These are phyloP conservation scores for Vitis cinerea DNA, from an alignment of 164 flowering plant genomes.

Conservation along the genomic window DNA sequence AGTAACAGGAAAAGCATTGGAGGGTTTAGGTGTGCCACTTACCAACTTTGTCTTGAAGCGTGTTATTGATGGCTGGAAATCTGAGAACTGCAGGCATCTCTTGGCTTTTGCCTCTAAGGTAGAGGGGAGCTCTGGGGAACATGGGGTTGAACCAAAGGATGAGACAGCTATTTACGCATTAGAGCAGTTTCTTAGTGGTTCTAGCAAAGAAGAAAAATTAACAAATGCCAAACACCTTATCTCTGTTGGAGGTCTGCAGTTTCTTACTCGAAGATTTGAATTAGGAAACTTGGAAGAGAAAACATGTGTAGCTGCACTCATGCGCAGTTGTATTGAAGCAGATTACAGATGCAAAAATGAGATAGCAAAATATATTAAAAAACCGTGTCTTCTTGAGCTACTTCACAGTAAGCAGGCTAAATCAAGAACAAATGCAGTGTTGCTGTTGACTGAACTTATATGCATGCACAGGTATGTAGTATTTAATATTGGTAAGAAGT, in stretches of 20 bases:
- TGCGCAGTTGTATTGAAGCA: slow-evolving; percentile 53
- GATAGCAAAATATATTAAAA: slow-evolving; percentile 44
- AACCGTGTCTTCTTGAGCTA: slow-evolving; percentile 42
- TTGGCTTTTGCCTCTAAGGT: slow-evolving; percentile 35
- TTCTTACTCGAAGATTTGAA: slow-evolving; percentile 49
- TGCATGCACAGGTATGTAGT: slow-evolving; percentile 57
- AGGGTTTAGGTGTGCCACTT: slow-evolving; percentile 38
- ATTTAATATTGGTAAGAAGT: neutral
- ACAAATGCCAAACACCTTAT: slow-evolving; percentile 45
- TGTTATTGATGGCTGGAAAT: slow-evolving; percentile 58
- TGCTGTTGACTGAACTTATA: slow-evolving; percentile 51
- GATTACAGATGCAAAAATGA: slow-evolving; percentile 52
- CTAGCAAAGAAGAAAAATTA: slow-evolving; percentile 36
- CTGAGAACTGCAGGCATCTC: slow-evolving; percentile 35
- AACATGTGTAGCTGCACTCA: slow-evolving; percentile 34
- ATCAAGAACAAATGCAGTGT: slow-evolving; percentile 40
- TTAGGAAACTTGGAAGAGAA: slow-evolving; percentile 51
- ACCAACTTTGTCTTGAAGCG: slow-evolving; percentile 61
- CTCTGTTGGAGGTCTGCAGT: slow-evolving; percentile 61
- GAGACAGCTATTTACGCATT: slow-evolving; percentile 36
- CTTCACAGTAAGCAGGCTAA: slow-evolving; percentile 48
- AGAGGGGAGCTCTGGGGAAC: slow-evolving; percentile 17
- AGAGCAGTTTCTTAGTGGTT: slow-evolving; percentile 52
- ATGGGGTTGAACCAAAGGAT: slow-evolving; percentile 26
- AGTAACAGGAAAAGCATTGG: slow-evolving; percentile 46